Evolutionary conservation across 768 basidiomycete genomes (phyloP).

Genomic region (Lanmaoa rubissima): DNA sequence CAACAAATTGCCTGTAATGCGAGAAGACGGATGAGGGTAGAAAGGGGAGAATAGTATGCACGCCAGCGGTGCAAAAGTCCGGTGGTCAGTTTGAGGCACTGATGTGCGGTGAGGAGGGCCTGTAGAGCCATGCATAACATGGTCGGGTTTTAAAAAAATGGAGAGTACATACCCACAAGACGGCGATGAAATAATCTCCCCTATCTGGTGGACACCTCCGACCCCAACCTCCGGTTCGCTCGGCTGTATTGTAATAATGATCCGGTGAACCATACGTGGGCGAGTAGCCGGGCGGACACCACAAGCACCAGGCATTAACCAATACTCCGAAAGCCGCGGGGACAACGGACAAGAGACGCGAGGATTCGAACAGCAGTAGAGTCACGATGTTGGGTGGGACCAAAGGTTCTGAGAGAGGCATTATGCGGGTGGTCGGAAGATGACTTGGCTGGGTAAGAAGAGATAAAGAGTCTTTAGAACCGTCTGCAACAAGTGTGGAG

Average conservation of each 20-base stretch:
- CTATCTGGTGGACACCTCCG: slow-evolving; percentile 45
- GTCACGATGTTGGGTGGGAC: slow-evolving; percentile 51
- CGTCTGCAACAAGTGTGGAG: background rate
- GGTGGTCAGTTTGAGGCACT: slow-evolving; percentile 84
- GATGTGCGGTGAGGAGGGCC: slow-evolving; percentile 84
- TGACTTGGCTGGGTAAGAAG: slow-evolving; percentile 47
- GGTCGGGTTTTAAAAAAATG: background rate
- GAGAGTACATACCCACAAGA: slow-evolving; percentile 60
- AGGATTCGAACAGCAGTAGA: slow-evolving; percentile 66
- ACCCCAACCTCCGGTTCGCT: slow-evolving; percentile 21
- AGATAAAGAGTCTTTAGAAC: slow-evolving; percentile 9
- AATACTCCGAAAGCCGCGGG: slow-evolving; percentile 68
- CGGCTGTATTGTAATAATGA: background rate
- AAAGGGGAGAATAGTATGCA: slow-evolving; percentile 82
- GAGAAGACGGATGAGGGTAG: slow-evolving; percentile 87
- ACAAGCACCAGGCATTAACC: slow-evolving; percentile 57
- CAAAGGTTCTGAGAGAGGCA: slow-evolving; percentile 47
- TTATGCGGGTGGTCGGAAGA: slow-evolving; percentile 67
- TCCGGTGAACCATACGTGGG: slow-evolving; percentile 3
- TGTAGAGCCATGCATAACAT: slow-evolving; percentile 26
- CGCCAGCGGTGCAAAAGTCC: slow-evolving; percentile 90
- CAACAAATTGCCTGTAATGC: slow-evolving; percentile 96
- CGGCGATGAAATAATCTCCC: slow-evolving; percentile 64
- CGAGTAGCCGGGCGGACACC: slow-evolving; percentile 40
- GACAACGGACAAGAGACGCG: slow-evolving; percentile 67